These are phyloP conservation scores for Triticum dicoccoides DNA, from an alignment of 176 grass and related monocot genomes.

Conservation along the genomic window DNA sequence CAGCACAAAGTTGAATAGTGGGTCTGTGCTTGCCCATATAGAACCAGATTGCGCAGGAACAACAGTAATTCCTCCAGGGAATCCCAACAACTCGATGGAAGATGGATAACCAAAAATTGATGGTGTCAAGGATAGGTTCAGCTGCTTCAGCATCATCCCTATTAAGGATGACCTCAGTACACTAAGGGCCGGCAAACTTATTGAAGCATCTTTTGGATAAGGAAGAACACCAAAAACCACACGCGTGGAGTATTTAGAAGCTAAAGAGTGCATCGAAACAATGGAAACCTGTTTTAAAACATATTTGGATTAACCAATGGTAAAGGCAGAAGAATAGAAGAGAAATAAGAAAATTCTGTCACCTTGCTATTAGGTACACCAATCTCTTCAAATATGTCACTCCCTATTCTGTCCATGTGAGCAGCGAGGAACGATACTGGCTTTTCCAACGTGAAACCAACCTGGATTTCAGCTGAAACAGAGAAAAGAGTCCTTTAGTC, in stretches of 20 bases:
- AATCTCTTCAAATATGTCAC: conserved; percentile 78
- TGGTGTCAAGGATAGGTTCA: conserved; percentile 65
- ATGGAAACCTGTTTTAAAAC: conserved; percentile 60
- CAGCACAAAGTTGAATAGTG: conserved; percentile 68
- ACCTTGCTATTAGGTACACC: conserved; percentile 85
- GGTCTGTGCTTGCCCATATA: conserved; percentile 50
- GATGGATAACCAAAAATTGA: conserved; percentile 63
- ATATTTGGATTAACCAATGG: conserved; percentile 20
- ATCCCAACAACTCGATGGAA: conserved; percentile 59
- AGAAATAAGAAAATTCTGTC: not conserved
- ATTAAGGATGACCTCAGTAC: conserved; percentile 73
- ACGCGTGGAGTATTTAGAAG: conserved; percentile 55
- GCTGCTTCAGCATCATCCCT: conserved; percentile 58
- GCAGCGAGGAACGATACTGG: conserved; percentile 53
- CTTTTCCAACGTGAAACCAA: conserved; percentile 59
- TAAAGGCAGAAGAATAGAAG: not conserved
- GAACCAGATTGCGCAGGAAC: conserved; percentile 58
- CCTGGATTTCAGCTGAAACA: conserved; percentile 72
- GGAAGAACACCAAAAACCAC: conserved; percentile 80
- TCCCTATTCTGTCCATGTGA: conserved; percentile 52
- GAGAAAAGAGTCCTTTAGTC: not conserved
- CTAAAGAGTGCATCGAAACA: conserved; percentile 52
- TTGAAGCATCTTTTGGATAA: conserved; percentile 58
- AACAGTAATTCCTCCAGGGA: conserved; percentile 76
- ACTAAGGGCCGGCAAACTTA: conserved; percentile 69